Base-by-base conservation (phyloP, 805 yeast species). In the Cephaloascus albidus region DNA sequence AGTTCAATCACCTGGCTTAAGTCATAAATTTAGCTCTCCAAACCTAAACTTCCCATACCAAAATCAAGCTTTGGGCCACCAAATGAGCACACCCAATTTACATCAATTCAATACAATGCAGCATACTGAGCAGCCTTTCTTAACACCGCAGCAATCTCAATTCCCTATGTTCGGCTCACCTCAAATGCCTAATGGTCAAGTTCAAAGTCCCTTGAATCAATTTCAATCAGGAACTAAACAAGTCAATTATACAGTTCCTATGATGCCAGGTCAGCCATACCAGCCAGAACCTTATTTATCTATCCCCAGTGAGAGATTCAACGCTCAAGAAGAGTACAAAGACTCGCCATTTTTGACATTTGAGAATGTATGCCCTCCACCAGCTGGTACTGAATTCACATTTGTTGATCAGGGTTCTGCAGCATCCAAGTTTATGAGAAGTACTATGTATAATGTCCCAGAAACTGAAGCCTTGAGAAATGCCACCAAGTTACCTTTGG, bases 361-460 rank as follows among this genome's bases (percentile, higher is more conserved):
- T 49, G 78, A 80, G 53, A 78, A 86, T 52, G 81, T 86, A 1
- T 70, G 76, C 10, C 95, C 97, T 4, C 97, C 97, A 3, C 65
- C 78, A 12, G 81, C 95, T 0, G 85, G 90, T 0, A 75, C 86
- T 1, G 80, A 76, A 45, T 85, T 68, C 52, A 67, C 65, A 36
- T 74, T 82, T 2, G 64, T 75, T 20, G 97, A 93, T 55, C 95
- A 89, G 55, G 95, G 95, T 4, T 76, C 81, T 6, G 77, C 95
- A 3, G 77, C 85, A 18, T 93, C 97, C 3, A 76, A 85, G 43
- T 79, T 79, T 56, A 74, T 85, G 53, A 70, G 95, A 43, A 63
- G 85, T 45, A 68, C 95, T 3, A 75, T 88, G 85, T 85, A 87
- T 59, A 78, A 81, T 48, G 74, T 88, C 5, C 98, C 98, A 3